Percentiles rank a stretch among this genome's conserved stretches.
Evolutionary conservation across 176 grass and related monocot species (phyloP).

Genomic region (Dendrocalamus sinicus): DNA sequence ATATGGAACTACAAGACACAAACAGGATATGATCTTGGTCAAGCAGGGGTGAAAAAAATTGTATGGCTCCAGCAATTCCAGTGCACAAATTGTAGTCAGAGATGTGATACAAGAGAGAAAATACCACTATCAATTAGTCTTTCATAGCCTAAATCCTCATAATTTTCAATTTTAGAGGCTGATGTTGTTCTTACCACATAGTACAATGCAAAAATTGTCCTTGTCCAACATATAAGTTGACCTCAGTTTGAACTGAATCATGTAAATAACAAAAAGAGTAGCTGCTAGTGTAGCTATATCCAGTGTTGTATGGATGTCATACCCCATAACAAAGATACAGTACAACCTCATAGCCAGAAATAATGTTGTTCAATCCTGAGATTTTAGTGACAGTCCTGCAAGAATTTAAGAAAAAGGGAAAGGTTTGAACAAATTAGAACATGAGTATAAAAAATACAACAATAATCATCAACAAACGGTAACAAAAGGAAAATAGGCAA

Average conservation of each 20-base stretch:
- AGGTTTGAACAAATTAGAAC: slow-evolving; percentile 28
- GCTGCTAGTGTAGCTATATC: slow-evolving; percentile 61
- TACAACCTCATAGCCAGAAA: slow-evolving; percentile 96
- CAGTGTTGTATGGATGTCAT: slow-evolving; percentile 96
- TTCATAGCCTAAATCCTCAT: background rate
- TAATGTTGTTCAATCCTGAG: slow-evolving; percentile 85
- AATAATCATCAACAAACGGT: background rate
- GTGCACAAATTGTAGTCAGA: background rate
- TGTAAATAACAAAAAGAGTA: slow-evolving; percentile 96
- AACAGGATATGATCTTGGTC: background rate
- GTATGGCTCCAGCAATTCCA: background rate
- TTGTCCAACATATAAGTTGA: slow-evolving; percentile 31
- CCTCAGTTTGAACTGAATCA: slow-evolving; percentile 92
- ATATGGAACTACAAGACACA: slow-evolving; percentile 8
- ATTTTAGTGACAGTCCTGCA: slow-evolving; percentile 93
- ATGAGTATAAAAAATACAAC: background rate
- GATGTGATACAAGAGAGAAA: background rate
- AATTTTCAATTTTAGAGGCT: background rate
- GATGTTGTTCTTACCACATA: no score
- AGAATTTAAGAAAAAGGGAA: slow-evolving; percentile 24
- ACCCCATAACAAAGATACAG: slow-evolving; percentile 98
- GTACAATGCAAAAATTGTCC: no score
- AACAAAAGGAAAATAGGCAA: background rate
- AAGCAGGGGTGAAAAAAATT: background rate
- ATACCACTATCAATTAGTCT: background rate